Base-by-base conservation (phyloP, 2,329 filamentous ascomycete genomes). In the Colletotrichum melonis region DNA sequence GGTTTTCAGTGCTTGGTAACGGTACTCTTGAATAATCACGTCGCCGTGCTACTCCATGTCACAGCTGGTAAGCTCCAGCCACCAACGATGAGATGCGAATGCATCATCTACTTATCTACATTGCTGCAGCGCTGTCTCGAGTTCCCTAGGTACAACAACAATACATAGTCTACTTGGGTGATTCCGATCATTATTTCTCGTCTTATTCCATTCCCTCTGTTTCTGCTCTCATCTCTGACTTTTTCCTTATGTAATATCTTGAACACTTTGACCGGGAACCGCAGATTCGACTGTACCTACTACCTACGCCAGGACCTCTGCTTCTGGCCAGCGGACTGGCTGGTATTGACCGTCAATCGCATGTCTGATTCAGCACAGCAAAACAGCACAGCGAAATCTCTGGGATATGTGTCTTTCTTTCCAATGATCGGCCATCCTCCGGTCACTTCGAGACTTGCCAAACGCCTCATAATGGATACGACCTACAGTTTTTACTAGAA, bases 351-450 rank as follows among this genome's bases (percentile, higher is more conserved):
- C 42, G 42, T n/a, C 42, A 49, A 8, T 49, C 42, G 55, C 19
- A 55, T 49, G 55, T 67, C 38, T 60, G 60, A 65, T 59, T 64
- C 70, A 69, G 59, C 55, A 59, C 54, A 59, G 38, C 49, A 30
- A 32, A 63, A 22, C 60, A 26, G 42, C 19, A 49, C 42, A 22
- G 42, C 19, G 11, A 19, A 8, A 54, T 54, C 49, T 57, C 30
- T 38, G 58, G 54, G 54, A 69, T 66, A 64, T n/a, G 65, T 55
- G 55, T 60, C 46, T 60, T 42, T 19, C 16, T 19, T 42, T 65
- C 52, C 24, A 26, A 32, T 42, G 26, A 22, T 59, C 58, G 66
- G 69, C 7, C 69, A 72, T 69, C 58, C 42, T 63, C 69, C 69
- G 69, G 35, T 54, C 22, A 14, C 26, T 19, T 49, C 24, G 2